These are phyloP conservation scores for Moniliella sp. DNA, from an alignment of 1,284 basidiomycete genomes.

Conservation along the genomic window DNA sequence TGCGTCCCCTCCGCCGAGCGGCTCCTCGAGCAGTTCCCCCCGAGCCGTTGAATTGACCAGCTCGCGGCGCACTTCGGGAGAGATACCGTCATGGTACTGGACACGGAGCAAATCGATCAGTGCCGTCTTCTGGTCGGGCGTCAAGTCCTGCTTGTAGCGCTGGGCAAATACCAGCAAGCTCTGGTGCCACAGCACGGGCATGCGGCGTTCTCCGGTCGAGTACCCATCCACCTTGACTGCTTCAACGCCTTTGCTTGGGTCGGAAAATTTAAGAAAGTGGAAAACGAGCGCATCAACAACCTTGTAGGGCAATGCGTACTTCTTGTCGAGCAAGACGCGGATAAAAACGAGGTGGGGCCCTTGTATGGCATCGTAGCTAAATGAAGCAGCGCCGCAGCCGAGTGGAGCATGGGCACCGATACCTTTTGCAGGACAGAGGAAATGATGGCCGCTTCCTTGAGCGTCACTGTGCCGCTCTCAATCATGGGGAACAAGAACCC, in stretches of 20 bases:
- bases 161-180: constrained; percentile 82
- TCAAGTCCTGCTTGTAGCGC: constrained; percentile 83
- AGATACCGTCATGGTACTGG: constrained; percentile 68
- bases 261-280: constrained; percentile 81
- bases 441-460: constrained; percentile 86
- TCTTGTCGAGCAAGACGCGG: constrained; percentile 87
- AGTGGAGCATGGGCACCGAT: constrained; percentile 81
- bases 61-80: constrained; percentile 72
- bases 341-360: constrained; percentile 94
- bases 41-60: constrained; percentile 39
- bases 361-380: constrained; percentile 85
- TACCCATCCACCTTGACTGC: constrained; percentile 7
- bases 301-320: constrained; percentile 92
- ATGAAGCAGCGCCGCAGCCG: constrained; percentile 76
- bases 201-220: constrained; percentile 15
- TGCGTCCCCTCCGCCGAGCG: constrained; percentile 15
- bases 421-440: constrained; percentile 76
- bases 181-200: constrained; percentile 92
- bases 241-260: constrained; percentile 25
- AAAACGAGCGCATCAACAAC: constrained; percentile 90
- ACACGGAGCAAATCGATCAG: constrained; percentile 76
- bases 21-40: constrained; percentile 35
- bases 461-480: constrained; percentile 46
- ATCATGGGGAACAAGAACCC: constrained; percentile 55
- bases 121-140: constrained; percentile 89